Base-by-base conservation (phyloP, 192 early-diverging fungal genomes). In the Coemansia asiatica region DNA sequence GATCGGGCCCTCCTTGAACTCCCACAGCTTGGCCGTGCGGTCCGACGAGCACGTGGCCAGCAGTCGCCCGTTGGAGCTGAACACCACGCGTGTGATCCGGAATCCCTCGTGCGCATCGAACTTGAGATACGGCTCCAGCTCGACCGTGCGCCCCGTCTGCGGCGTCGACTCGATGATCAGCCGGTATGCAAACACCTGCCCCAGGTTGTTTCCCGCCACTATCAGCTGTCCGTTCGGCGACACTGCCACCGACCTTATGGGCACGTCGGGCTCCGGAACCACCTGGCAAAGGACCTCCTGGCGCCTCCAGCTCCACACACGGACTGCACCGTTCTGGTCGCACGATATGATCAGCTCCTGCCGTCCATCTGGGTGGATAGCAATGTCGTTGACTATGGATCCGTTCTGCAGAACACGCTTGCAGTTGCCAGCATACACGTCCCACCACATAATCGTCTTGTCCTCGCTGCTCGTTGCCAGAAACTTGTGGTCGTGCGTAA, bases 1-100 rank as follows among this genome's bases (percentile, higher is more conserved):
- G 1, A 57, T 31, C 16, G 55, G 50, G 35, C 68, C 49, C 49
- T 78, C 81, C 3, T 75, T 62, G 21, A 83, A 60, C 40, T 60
- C 63, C 81, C 81, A 83, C 63, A 83, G 68, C 72, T 68, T 74
- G 7, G 75, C 68, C 29, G 71, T 60, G 50, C 49, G 72, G 60
- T 83, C 81, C 2, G 81, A 71, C 40, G 81, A 83, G 67, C 75
- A 78, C 16, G 81, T 83, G n/a, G 63, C 75, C 26, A 83, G 66
- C 23, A 64, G 62, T 36, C 56, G 46, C 15, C 76, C 75, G 56
- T 72, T 69, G 49, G 69, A 63, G 59, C 70, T 75, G 48, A 83
- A 83, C 22, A 78, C 68, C 8, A 72, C 65, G 13, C 75, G 70
- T 5, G 71, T 76, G 31, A 82, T 82, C 27, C 66, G 33, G 50